phyloP scores from a whole-genome alignment of 2,329 filamentous ascomycete species.

The Cladophialophora yegresii region DNA sequence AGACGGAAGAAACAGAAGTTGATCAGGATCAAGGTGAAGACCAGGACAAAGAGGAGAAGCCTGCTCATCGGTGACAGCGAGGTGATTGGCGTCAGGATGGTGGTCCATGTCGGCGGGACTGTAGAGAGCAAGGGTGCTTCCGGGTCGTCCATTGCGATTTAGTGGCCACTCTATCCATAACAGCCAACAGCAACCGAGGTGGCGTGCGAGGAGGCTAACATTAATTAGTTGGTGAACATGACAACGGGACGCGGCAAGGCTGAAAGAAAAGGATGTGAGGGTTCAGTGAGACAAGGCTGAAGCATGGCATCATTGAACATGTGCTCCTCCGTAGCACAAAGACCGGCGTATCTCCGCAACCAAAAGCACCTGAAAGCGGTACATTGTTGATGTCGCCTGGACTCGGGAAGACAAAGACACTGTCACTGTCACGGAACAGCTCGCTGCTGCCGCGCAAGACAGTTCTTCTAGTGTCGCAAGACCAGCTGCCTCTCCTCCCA shows the following conservation, averaged over 20 bases:
- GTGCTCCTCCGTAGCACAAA: not conserved
- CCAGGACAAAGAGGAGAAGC: constrained; percentile 11
- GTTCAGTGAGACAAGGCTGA: not conserved
- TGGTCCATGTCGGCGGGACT: constrained; percentile 4
- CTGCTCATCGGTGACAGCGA: constrained; percentile 12
- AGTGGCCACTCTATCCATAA: not conserved
- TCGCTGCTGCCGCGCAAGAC: not conserved
- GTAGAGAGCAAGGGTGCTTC: not conserved
- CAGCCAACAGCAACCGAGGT: not conserved
- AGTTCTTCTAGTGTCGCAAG: not conserved
- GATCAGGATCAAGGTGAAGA: constrained; percentile 21
- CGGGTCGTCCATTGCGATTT: not conserved
- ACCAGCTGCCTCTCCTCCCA: not conserved
- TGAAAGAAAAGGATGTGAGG: not conserved
- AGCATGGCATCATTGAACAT: not conserved
- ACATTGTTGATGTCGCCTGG: not conserved
- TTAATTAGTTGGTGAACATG: not conserved
- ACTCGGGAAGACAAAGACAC: not conserved
- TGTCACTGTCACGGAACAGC: not conserved
- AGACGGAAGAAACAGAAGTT: constrained; percentile 31
- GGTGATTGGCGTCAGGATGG: constrained; percentile 11
- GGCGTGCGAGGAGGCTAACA: not conserved
- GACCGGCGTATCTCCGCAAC: not conserved
- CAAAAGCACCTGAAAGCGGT: not conserved
- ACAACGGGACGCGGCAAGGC: not conserved